Conservation (phyloP, 75 land plant genomes). For the Pinus taeda region DNA sequence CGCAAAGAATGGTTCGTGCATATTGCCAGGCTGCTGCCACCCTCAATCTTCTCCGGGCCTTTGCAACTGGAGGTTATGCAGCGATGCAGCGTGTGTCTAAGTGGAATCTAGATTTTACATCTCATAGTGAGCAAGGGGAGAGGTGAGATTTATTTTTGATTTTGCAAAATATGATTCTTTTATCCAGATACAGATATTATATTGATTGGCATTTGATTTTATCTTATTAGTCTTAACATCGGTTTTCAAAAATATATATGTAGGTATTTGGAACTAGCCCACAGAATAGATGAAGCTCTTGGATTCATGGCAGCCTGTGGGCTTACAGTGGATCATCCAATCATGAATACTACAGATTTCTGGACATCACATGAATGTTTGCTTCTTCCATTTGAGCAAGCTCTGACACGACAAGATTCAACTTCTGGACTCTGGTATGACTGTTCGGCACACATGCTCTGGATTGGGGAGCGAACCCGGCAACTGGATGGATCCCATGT, state of each 20-base stretch:
- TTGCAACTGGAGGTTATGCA: slow-evolving; percentile 83
- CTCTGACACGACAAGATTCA: slow-evolving; percentile 69
- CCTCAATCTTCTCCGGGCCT: slow-evolving; percentile 70
- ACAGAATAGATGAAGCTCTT: slow-evolving; percentile 71
- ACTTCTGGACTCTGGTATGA: slow-evolving; percentile 71
- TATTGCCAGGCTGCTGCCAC: slow-evolving; percentile 70
- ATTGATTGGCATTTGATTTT: background rate
- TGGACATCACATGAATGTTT: slow-evolving; percentile 88
- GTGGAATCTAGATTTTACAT: slow-evolving; percentile 72
- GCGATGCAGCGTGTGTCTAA: slow-evolving; percentile 73
- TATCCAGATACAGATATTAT: background rate
- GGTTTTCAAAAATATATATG: background rate
- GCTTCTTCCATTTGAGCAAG: slow-evolving; percentile 72
- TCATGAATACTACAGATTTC: slow-evolving; percentile 69
- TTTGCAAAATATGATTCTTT: background rate
- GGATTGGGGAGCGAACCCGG: slow-evolving; percentile 75
- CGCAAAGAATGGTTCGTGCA: slow-evolving; percentile 57
- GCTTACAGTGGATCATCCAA: slow-evolving; percentile 60
- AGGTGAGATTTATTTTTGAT: slow-evolving; percentile 25
- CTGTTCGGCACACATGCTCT: slow-evolving; percentile 78
- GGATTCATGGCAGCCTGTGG: slow-evolving; percentile 80
- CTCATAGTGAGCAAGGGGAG: slow-evolving; percentile 64
- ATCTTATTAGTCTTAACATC: background rate
- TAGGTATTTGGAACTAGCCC: slow-evolving; percentile 66
- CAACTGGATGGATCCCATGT: slow-evolving; percentile 79